Evolutionary conservation across 139 green algal genomes (phyloP), one percentile per base, ranked within the genome.

Genomic region (Pycnococcus provasolii): DNA sequence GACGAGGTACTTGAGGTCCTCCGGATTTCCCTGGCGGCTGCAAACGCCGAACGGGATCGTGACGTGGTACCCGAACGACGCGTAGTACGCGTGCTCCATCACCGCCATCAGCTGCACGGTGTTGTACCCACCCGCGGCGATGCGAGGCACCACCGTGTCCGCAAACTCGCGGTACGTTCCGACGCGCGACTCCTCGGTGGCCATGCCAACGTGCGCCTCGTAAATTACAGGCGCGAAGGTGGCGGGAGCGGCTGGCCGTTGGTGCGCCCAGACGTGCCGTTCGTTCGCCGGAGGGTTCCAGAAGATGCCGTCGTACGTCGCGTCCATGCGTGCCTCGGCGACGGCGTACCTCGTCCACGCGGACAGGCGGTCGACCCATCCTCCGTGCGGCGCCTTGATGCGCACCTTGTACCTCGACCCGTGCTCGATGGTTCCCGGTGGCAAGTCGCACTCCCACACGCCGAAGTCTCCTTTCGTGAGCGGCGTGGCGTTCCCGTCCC

Each of bases 121-220:
- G 40, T 88, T 97, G 84, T 97, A 96, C 7, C 88, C 88, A 62
- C 75, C 72, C 1, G 63, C 67, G 51, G 81, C 77, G 69, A 96
- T 85, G 52, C 88, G 78, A 3, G 91, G 91, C 44, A 96, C 77
- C 42, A 97, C 84, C 15, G 86, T 76, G 45, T 88, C 77, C 15
- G 81, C 86, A 79, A 96, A 96, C 40, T 96, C 77, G 0, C 70
- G 66, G 72, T 96, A 97, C 7, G 79, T 83, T 15, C 78, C 74
- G 5, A 97, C 88, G 9, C 8, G 55, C 55, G 11, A 9, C 74
- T 79, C 75, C 9, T 58, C 41, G 1, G 78, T 77, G 67, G 73
- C 84, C 92, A 98, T 98, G 51, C 92, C 92, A 42, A 97, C 92
- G 70, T 97, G 92, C 0, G 89, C 86, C 80, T 97, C 92, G 71